A percentile compares a stretch with the other conserved stretches of the same genome.
phyloP scores from a whole-genome alignment of 129 eudicot species.

The Artemisia tridentata region DNA sequence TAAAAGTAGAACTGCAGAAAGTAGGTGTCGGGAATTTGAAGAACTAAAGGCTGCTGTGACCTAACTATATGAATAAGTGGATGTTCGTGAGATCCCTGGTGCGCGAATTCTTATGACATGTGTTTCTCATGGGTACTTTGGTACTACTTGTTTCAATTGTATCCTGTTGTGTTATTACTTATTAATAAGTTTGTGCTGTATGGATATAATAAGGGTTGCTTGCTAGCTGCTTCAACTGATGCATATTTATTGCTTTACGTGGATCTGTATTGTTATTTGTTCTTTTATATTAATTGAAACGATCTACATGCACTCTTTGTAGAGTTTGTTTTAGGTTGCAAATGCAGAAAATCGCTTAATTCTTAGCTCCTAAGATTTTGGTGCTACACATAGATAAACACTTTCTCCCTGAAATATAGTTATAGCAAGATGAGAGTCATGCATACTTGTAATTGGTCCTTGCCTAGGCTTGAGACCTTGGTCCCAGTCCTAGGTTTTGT shows the following conservation, averaged over 20 bases:
- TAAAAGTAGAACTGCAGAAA: conserved; percentile 62
- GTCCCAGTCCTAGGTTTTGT: too few relatives aligned
- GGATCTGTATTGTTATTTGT: background rate
- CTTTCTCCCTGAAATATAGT: background rate
- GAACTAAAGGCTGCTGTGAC: conserved; percentile 15
- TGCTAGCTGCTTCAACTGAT: background rate
- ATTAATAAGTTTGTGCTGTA: background rate
- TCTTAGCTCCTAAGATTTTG: too few relatives aligned
- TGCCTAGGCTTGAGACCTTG: too few relatives aligned
- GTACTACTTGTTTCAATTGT: conserved; percentile 3
- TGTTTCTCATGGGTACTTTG: background rate
- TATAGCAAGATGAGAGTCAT: too few relatives aligned
- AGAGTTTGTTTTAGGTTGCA: background rate
- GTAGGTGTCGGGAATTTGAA: conserved; percentile 39
- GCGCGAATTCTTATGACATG: background rate
- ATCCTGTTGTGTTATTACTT: conserved; percentile 9
- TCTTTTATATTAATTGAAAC: background rate
- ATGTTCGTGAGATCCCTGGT: background rate
- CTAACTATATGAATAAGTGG: background rate
- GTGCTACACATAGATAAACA: background rate
- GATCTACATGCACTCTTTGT: background rate
- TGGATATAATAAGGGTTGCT: background rate
- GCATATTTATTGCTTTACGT: background rate
- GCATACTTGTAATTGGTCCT: too few relatives aligned
- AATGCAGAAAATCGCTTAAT: too few relatives aligned